Evolutionary conservation across 495 filamentous ascomycete genomes (phyloP), one percentile per base, ranked within the genome.

Genomic region (Terfezia boudieri): DNA sequence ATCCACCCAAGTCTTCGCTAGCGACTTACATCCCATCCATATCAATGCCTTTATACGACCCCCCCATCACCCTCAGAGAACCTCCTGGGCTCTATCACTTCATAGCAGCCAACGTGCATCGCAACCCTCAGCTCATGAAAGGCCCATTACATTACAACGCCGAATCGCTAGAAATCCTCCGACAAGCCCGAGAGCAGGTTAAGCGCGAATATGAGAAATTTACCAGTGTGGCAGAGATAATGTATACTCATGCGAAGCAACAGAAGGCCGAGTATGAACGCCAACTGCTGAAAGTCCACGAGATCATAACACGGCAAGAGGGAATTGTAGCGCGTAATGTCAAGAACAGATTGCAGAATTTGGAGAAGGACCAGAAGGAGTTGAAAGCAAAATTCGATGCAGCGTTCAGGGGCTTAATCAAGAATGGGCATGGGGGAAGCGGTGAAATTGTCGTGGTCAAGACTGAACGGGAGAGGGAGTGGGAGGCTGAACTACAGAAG

Each of bases 231-330:
- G 62, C 62, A 10, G 63, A 65, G 48, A 57, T 60, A 38, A 58
- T 65, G 57, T 59, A 65, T 36, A 57, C 65, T 32, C 62, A 60
- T 23, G 62, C 62, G 5, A 56, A 62, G 12, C 41, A 56, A 8
- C 63, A 65, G 50, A 59, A 58, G 11, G 58, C 60, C 32, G 59
- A 62, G 53, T 65, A 60, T 55, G 55, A 53, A 22, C 62, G 59
- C 23, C 63, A 65, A 48, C 36, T 65, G 0, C 53, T 60, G 35
- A 57, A 55, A 11, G 56, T 65, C n/a, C 51, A 58, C 37, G 56
- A 55, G 8, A 54, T 63, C 8, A 36, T 41, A 9, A 52, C 59
- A 46, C 53, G 52, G 7, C 49, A 62, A 9, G 49, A 53, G 0
- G 55, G 51, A 36, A 26, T 65, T 9, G 50, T 49, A 17, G 56